Conservation (phyloP, 495 filamentous ascomycete species). For the Hamigera avellanea region DNA sequence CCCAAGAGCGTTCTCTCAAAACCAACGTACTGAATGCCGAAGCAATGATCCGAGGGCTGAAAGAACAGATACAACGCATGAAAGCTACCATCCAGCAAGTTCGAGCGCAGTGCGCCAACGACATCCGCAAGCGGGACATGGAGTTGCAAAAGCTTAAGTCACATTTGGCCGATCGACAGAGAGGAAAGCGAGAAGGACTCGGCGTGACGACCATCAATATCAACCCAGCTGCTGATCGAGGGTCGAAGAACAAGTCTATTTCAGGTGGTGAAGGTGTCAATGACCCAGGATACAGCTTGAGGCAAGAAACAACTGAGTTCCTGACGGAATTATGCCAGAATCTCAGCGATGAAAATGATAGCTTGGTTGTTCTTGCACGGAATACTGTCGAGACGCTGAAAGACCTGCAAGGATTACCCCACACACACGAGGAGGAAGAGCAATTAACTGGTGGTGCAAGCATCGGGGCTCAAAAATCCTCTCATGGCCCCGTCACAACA, state of each 20-base stretch:
- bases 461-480: conserved; percentile 19
- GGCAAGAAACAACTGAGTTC: conserved; percentile 84
- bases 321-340: conserved; percentile 78
- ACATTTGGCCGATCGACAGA: conserved; percentile 50
- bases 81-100: conserved; percentile 72
- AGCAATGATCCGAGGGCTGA: conserved; percentile 50
- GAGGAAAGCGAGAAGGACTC: conserved; percentile 38
- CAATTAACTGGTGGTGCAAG: conserved; percentile 24
- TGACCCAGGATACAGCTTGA: conserved; percentile 58
- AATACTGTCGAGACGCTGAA: conserved; percentile 60
- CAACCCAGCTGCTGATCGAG: conserved; percentile 26
- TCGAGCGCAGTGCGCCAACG: conserved; percentile 76
- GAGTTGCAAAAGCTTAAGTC: conserved; percentile 82
- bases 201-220: conserved; percentile 40
- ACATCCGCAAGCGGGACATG: conserved; percentile 81
- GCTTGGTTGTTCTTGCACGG: conserved; percentile 59
- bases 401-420: conserved; percentile 66
- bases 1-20: conserved; percentile 58
- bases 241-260: conserved; percentile 14
- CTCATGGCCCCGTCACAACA: conserved; percentile 21
- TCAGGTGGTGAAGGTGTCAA: conserved; percentile 35
- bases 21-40: conserved; percentile 62
- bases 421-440: conserved; percentile 32
- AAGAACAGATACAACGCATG: conserved; percentile 68
- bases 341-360: conserved; percentile 90